Conservation (phyloP, 2,329 filamentous ascomycete genomes). For the Dothideomycetes sp. region DNA sequence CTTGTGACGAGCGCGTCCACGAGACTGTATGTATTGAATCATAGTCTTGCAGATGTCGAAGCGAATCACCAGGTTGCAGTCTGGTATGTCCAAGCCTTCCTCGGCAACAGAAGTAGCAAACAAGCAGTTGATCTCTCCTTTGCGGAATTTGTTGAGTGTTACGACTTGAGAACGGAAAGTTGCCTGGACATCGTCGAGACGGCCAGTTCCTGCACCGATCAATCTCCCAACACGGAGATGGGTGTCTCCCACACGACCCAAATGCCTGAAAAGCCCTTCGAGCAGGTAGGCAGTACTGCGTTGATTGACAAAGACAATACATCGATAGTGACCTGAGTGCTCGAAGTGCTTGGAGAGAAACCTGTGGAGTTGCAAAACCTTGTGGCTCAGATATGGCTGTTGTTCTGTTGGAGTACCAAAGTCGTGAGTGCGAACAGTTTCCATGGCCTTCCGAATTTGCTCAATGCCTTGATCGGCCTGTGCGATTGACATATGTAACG, state of each 20-base stretch:
- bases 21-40: conserved; percentile 91
- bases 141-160: conserved; percentile 56
- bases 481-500: conserved; percentile 2
- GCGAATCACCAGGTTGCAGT: conserved; percentile 58
- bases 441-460: conserved; percentile 50
- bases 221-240: conserved; percentile 55
- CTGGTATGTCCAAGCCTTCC: conserved; percentile 57
- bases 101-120: conserved; percentile 58
- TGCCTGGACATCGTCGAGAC: conserved; percentile 45
- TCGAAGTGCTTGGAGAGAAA: conserved; percentile 57
- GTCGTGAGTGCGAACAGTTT: conserved; percentile 19
- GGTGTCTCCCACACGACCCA: conserved; percentile 48
- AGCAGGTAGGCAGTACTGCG: conserved; percentile 69
- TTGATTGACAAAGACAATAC: conserved; percentile 80
- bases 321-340: conserved; percentile 49
- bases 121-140: conserved; percentile 50
- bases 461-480: conserved; percentile 42
- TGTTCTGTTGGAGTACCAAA: conserved; percentile 3
- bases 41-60: conserved; percentile 85
- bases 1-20: conserved; percentile 70
- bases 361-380: conserved; percentile 55
- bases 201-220: conserved; percentile 45
- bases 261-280: conserved; percentile 61
- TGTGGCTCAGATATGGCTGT: conserved; percentile 53
- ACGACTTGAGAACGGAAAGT: conserved; percentile 67